These are phyloP conservation scores for Yamadazyma taylorii DNA, from an alignment of 1,139 yeast genomes.

Conservation along the genomic window DNA sequence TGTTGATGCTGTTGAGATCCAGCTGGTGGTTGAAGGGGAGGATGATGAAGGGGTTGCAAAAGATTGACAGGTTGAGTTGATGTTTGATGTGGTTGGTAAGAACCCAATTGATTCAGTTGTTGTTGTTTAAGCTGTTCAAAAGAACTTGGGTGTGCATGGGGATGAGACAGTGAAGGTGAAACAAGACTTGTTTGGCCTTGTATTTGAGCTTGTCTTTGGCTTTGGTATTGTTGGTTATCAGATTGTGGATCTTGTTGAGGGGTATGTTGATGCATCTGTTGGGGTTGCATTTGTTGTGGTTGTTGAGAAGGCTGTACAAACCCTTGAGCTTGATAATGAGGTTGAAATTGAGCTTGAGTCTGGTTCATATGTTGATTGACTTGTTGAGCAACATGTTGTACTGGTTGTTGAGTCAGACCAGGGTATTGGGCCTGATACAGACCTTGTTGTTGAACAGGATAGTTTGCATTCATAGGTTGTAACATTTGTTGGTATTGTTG, in stretches of 20 bases:
- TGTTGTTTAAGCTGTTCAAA: constrained; percentile 14
- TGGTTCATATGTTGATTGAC: constrained; percentile 7
- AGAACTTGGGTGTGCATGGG: not conserved
- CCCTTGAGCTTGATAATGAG: constrained; percentile 9
- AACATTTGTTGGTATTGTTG: constrained; percentile 11
- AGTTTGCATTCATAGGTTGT: constrained; percentile 4
- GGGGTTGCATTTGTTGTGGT: constrained; percentile 5
- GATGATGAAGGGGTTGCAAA: constrained; percentile 1
- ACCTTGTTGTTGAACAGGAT: constrained; percentile 11
- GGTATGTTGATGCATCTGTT: constrained; percentile 1
- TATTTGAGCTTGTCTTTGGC: constrained; percentile 3
- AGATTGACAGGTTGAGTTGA: not conserved
- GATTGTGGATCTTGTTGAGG: not conserved
- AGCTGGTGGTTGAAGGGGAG: constrained; percentile 2
- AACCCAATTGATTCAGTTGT: constrained; percentile 6
- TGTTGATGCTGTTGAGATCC: not conserved
- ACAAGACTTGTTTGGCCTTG: constrained; percentile 5
- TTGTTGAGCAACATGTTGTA: constrained; percentile 9
- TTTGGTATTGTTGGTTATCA: constrained; percentile 9
- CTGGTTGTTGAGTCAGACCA: constrained; percentile 11
- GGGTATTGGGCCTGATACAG: constrained; percentile 12
- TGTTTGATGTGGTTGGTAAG: not conserved
- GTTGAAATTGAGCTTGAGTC: not conserved
- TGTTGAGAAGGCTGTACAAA: constrained; percentile 11
- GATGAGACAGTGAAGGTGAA: constrained; percentile 1